Base-by-base conservation (phyloP, 768 basidiomycete genomes). In the Daedaleopsis nitida region DNA sequence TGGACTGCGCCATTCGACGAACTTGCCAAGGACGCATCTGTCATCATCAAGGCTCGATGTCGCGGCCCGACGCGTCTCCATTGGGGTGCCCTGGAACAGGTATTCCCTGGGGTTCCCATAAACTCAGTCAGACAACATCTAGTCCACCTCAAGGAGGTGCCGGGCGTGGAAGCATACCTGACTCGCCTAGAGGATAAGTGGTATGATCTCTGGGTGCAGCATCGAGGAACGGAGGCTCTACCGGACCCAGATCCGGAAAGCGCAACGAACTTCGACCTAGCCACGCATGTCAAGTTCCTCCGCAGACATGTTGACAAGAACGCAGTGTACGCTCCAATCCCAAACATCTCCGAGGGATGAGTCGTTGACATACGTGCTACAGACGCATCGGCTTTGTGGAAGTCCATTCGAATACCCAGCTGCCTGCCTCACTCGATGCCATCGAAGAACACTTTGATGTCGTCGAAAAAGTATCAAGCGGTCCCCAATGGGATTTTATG, bases 1-100 rank as follows among this genome's bases (percentile, higher is more conserved):
- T 98, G 94, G 94, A 92, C 84, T 57, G 74, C 82, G 43, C 92
- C 96, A 52, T 93, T 88, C 58, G 94, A 98, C 58, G 96, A 98
- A 62, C 82, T 95, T 42, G 88, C 89, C 24, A 84, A 89, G 56
- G 96, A 98, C 69, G 88, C 89, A 0, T 87, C 86, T 49, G 89
- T 85, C 12, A 87, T 98, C 64, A 84, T 98, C 59, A 84, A 84
- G 66, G 89, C 88, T 38, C 88, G 96, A 16, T 90, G 89, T 68
- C 83, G 90, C 42, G 70, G 76, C 59, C 72, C 79, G 16, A 75
- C 82, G 37, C 82, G 85, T 58, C 77, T 91, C 53, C 88, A 92
- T 65, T 88, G 88, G 80, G 80, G 78, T 16, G 89, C 89, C 9
- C 80, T 93, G 53, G 85, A 86, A 59, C 88, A 91, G 69, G 84